Evolutionary conservation across 1,284 basidiomycete species (phyloP).

Genomic region (Ceratobasidium sp.): DNA sequence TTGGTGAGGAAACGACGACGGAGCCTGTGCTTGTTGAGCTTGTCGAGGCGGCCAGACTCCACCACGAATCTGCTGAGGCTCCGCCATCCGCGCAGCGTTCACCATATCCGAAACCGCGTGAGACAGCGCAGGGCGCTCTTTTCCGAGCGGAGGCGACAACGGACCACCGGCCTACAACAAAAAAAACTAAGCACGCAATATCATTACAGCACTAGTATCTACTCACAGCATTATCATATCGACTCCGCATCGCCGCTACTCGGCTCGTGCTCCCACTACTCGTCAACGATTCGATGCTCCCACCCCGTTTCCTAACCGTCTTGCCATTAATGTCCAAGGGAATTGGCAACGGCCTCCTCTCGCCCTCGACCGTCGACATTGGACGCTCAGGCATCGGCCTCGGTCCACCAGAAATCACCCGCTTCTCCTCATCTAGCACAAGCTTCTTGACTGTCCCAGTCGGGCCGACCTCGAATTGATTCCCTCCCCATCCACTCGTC

Average conservation of each 20-base stretch:
- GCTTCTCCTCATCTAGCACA: slow-evolving; percentile 14
- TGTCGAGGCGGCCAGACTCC: slow-evolving; percentile 13
- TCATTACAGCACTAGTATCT: background rate
- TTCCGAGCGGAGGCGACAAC: slow-evolving; percentile 58
- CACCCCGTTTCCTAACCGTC: slow-evolving; percentile 5
- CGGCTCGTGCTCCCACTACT: slow-evolving; percentile 60
- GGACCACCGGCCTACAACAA: slow-evolving; percentile 55
- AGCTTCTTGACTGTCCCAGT: slow-evolving; percentile 33
- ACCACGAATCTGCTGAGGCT: background rate
- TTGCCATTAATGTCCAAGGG: background rate
- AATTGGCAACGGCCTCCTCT: slow-evolving; percentile 9
- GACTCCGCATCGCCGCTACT: slow-evolving; percentile 71
- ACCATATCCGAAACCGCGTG: slow-evolving; percentile 66
- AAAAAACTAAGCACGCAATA: background rate
- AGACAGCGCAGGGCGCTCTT: slow-evolving; percentile 66
- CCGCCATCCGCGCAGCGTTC: slow-evolving; percentile 20
- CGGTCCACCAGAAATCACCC: slow-evolving; percentile 17
- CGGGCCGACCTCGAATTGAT: slow-evolving; percentile 22
- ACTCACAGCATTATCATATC: slow-evolving; percentile 53
- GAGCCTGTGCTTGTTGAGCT: background rate
- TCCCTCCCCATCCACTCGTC: slow-evolving; percentile 16
- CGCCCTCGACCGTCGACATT: slow-evolving; percentile 6
- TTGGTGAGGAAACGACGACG: background rate
- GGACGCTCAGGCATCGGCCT: slow-evolving; percentile 29
- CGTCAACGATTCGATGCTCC: slow-evolving; percentile 57